These are phyloP conservation scores for Phytophthora idaei DNA, from an alignment of 352 stramenopile genomes.

Conservation along the genomic window DNA sequence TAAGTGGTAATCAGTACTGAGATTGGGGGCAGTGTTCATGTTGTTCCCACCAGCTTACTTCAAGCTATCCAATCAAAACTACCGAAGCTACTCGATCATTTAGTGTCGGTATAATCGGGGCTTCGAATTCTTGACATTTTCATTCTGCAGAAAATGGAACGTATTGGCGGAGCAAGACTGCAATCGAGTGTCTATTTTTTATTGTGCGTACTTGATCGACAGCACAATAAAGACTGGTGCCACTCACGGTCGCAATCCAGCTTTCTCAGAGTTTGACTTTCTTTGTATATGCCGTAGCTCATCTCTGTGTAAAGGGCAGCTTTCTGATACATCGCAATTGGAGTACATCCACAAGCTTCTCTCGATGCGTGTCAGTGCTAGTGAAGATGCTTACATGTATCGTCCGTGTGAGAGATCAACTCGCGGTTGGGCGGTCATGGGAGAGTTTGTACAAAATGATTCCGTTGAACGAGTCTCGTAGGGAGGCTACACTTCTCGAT, in stretches of 20 bases:
- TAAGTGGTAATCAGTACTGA: no score
- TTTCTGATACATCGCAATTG: neutral
- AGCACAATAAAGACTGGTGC: neutral
- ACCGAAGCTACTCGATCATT: no score
- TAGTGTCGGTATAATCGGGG: neutral
- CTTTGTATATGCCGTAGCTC: neutral
- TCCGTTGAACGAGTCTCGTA: neutral
- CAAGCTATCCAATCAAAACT: no score
- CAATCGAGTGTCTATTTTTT: neutral
- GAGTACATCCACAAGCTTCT: neutral
- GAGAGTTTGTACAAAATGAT: neutral
- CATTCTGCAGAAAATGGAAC: neutral
- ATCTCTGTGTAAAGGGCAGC: neutral
- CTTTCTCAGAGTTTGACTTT: neutral
- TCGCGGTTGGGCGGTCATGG: neutral
- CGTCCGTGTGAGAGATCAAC: neutral
- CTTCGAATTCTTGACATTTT: neutral
- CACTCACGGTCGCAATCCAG: neutral
- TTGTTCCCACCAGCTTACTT: no score
- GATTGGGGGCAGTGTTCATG: no score
- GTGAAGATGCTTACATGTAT: neutral
- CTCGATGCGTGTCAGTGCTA: neutral
- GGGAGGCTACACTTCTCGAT: neutral
- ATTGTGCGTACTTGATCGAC: neutral
- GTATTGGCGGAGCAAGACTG: neutral